Evolutionary conservation across 495 filamentous ascomycete genomes (phyloP), one percentile per base, ranked within the genome.

Genomic region (Aspergillus wentii): DNA sequence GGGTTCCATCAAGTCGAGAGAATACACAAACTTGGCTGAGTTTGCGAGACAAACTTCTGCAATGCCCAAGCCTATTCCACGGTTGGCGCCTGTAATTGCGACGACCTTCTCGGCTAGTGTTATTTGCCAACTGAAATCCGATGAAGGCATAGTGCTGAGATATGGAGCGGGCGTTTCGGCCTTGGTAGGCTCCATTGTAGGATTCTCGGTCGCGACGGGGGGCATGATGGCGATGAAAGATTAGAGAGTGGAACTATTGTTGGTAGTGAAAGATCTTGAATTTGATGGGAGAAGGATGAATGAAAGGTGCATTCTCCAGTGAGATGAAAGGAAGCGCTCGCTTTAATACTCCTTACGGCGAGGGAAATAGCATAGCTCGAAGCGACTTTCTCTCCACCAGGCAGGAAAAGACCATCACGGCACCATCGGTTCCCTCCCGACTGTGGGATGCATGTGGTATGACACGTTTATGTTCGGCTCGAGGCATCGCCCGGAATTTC

Each of bases 31-130:
- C 25, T 49, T 49, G 9, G 63, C 66, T 4, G 46, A 43, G 41
- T 71, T 71, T 25, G 64, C 57, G 0, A 66, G 41, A 28, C 61
- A 64, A 6, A 64, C 62, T 42, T 66, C 62, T 5, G 62, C 62
- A 29, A 66, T 57, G 17, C 62, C 62, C 9, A 60, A 46, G 16
- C 56, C 60, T 31, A 66, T 64, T 1, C 62, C 61, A 1, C 59
- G 59, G 43, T 66, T 66, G 19, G 58, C 64, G 26, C 62, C 64
- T 4, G 64, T 66, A 38, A 68, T 59, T 8, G 51, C 56, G 3
- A 62, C 38, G 8, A 57, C 56, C 25, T 62, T 62, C 8, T 51
- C 35, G 1, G 41, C 39, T 1, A 60, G 40, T 1, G 53, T 53
- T 16, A 60, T 51, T 13, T 60, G 57, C 57, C 57, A 60, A 36